Conservation (phyloP, 257 asterid species). For the Ballota nigra region DNA sequence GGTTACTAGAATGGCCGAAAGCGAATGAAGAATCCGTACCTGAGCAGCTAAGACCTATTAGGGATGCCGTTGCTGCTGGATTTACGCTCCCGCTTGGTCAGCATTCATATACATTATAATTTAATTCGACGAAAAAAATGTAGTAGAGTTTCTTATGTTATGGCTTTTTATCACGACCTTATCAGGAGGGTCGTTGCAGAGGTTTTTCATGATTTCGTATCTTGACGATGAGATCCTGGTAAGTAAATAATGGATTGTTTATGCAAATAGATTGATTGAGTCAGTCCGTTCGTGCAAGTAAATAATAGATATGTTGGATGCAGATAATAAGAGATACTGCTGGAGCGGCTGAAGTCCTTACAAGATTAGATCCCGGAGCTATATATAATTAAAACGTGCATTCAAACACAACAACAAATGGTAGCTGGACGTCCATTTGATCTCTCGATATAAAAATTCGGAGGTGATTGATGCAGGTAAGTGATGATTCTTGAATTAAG, state of each 20-base stretch:
- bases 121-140: no score
- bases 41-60: conserved; percentile 52
- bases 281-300: no score
- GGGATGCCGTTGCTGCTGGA: conserved; percentile 58
- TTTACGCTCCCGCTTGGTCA: conserved; percentile 76
- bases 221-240: conserved; percentile 92
- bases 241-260: conserved; percentile 11
- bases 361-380: conserved; percentile 70
- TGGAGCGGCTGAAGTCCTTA: conserved; percentile 77
- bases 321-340: conserved; percentile 63
- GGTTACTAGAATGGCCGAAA: conserved; percentile 65
- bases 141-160: no score
- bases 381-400: no score
- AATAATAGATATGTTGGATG: no score
- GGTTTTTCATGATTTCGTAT: conserved; percentile 76
- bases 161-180: background rate
- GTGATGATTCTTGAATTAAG: no score
- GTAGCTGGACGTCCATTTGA: no score
- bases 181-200: conserved; percentile 63
- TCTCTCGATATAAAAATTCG: no score
- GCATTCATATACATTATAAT: conserved; percentile 2
- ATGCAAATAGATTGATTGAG: background rate
- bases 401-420: no score
- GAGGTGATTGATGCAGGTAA: no score
- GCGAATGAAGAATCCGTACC: conserved; percentile 69